phyloP scores from a whole-genome alignment of 257 asterid species.

The Nicotiana benthamiana region DNA sequence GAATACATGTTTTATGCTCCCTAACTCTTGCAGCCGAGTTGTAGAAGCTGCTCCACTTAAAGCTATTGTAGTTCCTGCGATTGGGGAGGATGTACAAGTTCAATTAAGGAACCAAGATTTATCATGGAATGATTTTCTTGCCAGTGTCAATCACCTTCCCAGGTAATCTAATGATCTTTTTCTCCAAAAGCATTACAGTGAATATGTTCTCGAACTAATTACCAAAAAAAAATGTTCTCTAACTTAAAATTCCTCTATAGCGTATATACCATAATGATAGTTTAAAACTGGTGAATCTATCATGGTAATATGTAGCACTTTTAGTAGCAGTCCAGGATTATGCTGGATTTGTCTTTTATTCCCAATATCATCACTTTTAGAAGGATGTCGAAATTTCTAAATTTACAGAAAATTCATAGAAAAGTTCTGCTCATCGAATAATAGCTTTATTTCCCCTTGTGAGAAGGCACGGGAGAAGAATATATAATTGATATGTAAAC shows the following conservation, averaged over 20 bases:
- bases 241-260: neutral
- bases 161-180: slow-evolving; percentile 30
- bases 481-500: too few species aligned
- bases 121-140: slow-evolving; percentile 66
- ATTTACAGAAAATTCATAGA: neutral
- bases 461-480: too few species aligned
- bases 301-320: neutral
- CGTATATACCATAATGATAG: neutral
- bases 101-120: slow-evolving; percentile 56
- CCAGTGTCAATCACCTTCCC: slow-evolving; percentile 36
- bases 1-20: neutral
- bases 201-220: neutral
- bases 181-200: neutral
- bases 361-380: neutral
- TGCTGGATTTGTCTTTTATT: neutral
- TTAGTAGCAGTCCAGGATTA: neutral
- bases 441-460: slow-evolving; percentile 3
- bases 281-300: neutral
- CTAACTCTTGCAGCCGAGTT: slow-evolving; percentile 54
- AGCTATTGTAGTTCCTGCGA: slow-evolving; percentile 64
- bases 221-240: neutral
- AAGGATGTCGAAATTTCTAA: neutral
- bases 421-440: neutral
- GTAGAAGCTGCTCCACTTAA: slow-evolving; percentile 62
- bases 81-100: slow-evolving; percentile 56